phyloP scores from a whole-genome alignment of 768 basidiomycete species.

The Kwoniella sp. region DNA sequence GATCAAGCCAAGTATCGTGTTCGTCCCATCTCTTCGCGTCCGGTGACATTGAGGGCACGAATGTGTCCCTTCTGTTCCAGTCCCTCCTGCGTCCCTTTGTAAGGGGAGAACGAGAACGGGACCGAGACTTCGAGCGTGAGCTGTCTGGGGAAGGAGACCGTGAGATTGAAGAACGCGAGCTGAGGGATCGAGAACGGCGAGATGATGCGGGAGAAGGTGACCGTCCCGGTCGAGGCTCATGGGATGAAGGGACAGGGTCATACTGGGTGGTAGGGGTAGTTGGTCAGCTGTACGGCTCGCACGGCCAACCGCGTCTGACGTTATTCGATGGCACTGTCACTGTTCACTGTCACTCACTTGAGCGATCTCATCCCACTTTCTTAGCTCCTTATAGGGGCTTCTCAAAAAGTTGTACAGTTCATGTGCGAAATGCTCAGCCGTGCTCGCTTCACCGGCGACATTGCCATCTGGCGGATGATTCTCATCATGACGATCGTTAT shows the following conservation, averaged over 20 bases:
- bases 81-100: constrained; percentile 19
- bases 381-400: constrained; percentile 82
- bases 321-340: no score
- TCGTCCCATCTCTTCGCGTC: constrained; percentile 36
- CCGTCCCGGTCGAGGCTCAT: constrained; percentile 1
- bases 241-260: constrained; percentile 33
- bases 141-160: not conserved
- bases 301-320: no score
- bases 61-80: constrained; percentile 36
- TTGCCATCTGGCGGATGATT: constrained; percentile 12
- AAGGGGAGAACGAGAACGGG: constrained; percentile 21
- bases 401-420: constrained; percentile 87
- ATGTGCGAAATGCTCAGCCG: constrained; percentile 89
- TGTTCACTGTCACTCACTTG: constrained; percentile 67
- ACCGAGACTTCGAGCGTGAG: constrained; percentile 1
- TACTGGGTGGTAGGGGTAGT: constrained; percentile 25
- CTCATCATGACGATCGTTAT: constrained; percentile 58
- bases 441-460: constrained; percentile 46
- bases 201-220: constrained; percentile 1
- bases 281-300: not conserved
- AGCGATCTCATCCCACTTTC: constrained; percentile 74
- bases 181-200: constrained; percentile 1
- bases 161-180: not conserved
- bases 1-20: constrained; percentile 44
- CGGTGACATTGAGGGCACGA: constrained; percentile 33